Base-by-base conservation (phyloP, 1,284 basidiomycete species). In the Fomes fomentarius region DNA sequence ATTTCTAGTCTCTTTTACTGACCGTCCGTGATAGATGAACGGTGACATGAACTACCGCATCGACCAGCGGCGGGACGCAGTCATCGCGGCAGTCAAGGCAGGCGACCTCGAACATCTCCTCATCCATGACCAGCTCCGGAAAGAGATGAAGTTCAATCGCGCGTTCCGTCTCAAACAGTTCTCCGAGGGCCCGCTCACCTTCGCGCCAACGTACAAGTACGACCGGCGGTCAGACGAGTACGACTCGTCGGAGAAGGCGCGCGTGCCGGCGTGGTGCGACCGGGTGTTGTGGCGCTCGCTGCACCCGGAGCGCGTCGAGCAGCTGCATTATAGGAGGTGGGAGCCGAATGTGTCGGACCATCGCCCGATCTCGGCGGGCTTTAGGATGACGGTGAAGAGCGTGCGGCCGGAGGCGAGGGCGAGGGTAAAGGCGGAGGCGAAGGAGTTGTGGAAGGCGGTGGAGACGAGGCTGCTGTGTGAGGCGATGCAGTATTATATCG, bases 261-360 rank as follows among this genome's bases (percentile, higher is more conserved):
- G 96, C 0, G 81, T 88, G 8, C 96, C 96, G 0, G 94, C 96
- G 0, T 98, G 96, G 94, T 99, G 96, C 72, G 96, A 99, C 71
- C 85, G 96, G 7, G 84, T 98, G 21, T 75, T 98, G 35, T 97
- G 90, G 84, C 82, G 86, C n/a, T 79, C 84, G 31, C 76, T 80
- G 5, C 80, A 81, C 10, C 74, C 79, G 11, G 74, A 70, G 25
- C 76, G 87, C 8, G 83, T 94, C 50, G 64, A 74, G 57, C 77
- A 83, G 67, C 54, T 91, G 68, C 80, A 82, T 63, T 93, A 96
- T 70, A 69, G 70, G 52, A 79, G 95, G 15, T 95, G 93, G 69
- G 94, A 96, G 71, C 80, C 80, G 49, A 90, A 91, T 60, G 84
- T 94, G 5, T 90, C 87, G 10, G 94, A 96, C 71, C 93, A 96